Base-by-base conservation (phyloP, 345 rosid genomes). In the Ailanthus altissimus region DNA sequence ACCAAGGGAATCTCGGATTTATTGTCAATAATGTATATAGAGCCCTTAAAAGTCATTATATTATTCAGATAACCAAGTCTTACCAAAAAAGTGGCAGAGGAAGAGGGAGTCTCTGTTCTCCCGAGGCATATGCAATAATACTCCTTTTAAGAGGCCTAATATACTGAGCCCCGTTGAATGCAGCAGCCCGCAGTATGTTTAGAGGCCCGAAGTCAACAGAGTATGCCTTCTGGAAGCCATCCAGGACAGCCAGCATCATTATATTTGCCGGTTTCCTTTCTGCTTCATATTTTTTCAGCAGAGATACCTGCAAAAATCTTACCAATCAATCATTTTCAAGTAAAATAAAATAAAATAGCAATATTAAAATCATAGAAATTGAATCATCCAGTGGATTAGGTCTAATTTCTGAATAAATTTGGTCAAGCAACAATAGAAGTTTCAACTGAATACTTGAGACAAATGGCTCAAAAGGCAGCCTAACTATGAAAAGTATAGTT, bases 181-280 rank as follows among this genome's bases (percentile, higher is more conserved):
- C 98, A 54, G 97, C 92, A 11, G 98, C 98, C 76, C 99, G 85
- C 59, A 93, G 36, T 23, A 90, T 72, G 78, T 95, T 95, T 47
- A 95, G 76, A 25, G 97, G 99, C 54, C 97, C 97, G 4, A 93
- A 90, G 73, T 96, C 92, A 26, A 93, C 87, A 0, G 97, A 80
- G 77, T 93, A 93, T 49, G 90, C 89, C 88, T 91, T 96, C 85
- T 96, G 99, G 78, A 92, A 85, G 21, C 97, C 97, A 60, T 95
- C 99, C 63, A 95, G 86, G 25, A 92, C 83, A 5, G 93, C 97
- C 94, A 95, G 92, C 99, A 95, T 96, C 42, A 87, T 78, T 7
- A 90, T 42, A 70, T 95, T 93, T 49, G 91, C 88, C 36, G 93
- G 90, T 79, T 92, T 95, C 79, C 98, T 90, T 73, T 92, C 96